Evolutionary conservation across 164 flowering plant species (phyloP).

Genomic region (Dillenia suffruticosa): DNA sequence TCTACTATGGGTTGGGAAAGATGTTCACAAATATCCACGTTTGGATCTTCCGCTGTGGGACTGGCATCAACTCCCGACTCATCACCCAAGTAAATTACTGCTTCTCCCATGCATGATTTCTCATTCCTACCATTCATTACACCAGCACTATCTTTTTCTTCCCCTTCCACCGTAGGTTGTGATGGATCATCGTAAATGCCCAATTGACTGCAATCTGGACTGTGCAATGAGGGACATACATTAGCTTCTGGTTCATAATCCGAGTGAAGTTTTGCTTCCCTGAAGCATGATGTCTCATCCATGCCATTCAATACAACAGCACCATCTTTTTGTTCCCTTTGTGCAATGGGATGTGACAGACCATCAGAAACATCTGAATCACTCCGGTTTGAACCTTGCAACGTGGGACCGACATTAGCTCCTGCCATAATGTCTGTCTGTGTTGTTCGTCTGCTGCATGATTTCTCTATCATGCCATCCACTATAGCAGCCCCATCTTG

Average conservation of each 20-base stretch:
- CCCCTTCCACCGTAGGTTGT: slow-evolving; percentile 1
- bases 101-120: slow-evolving; percentile 8
- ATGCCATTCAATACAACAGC: slow-evolving; percentile 2
- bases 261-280: slow-evolving; percentile 6
- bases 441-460: too few species aligned
- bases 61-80: too few species aligned
- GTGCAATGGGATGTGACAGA: too few species aligned
- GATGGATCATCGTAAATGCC: slow-evolving; percentile 8
- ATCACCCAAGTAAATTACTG: background rate
- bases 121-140: slow-evolving; percentile 2
- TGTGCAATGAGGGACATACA: slow-evolving; percentile 1
- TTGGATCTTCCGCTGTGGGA: too few species aligned
- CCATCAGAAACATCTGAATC: too few species aligned
- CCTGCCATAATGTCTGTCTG: too few species aligned
- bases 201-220: slow-evolving; percentile 1
- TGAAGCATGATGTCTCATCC: background rate
- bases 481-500: too few species aligned
- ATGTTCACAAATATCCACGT: too few species aligned
- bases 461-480: too few species aligned
- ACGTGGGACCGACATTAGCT: too few species aligned
- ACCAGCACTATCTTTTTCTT: slow-evolving; percentile 9
- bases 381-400: too few species aligned
- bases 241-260: slow-evolving; percentile 3
- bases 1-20: too few species aligned
- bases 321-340: slow-evolving; percentile 6